Percentiles rank a stretch among this genome's conserved stretches.
Evolutionary conservation across 768 basidiomycete genomes (phyloP).

Genomic region (Tylopilus felleus): DNA sequence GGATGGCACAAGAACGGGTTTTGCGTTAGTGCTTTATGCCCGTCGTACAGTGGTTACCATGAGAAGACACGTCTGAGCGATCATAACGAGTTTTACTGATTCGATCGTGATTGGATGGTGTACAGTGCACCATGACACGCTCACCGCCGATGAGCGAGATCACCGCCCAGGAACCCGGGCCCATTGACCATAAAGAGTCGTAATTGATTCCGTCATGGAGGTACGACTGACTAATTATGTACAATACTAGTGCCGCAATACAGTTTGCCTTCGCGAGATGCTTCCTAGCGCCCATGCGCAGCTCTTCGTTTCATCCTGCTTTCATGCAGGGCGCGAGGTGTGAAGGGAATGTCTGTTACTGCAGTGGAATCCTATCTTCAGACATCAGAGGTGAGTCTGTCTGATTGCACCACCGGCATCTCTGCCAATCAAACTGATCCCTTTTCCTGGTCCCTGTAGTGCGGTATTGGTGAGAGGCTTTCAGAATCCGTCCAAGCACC

Average conservation of each 20-base stretch:
- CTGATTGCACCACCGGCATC: background rate
- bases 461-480: slow-evolving; percentile 8
- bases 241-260: background rate
- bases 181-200: too few relatives aligned
- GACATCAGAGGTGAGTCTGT: slow-evolving; percentile 9
- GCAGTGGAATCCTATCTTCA: slow-evolving; percentile 13
- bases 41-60: too few relatives aligned
- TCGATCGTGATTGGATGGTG: too few relatives aligned
- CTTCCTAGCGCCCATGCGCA: background rate
- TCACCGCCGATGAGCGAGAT: too few relatives aligned
- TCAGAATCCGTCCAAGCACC: background rate
- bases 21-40: too few relatives aligned
- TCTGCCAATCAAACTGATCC: background rate
- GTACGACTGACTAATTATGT: background rate
- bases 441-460: background rate
- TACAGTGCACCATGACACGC: too few relatives aligned
- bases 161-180: too few relatives aligned
- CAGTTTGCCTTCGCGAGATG: background rate
- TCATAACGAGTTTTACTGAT: too few relatives aligned
- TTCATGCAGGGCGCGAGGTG: background rate
- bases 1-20: too few relatives aligned
- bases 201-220: too few relatives aligned
- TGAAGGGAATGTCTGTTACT: slow-evolving; percentile 8
- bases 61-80: too few relatives aligned
- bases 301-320: background rate